Percentiles rank a stretch among this genome's conserved stretches.
Conservation (phyloP, 352 stramenopile species). For the Halophytophthora polymorphica region DNA sequence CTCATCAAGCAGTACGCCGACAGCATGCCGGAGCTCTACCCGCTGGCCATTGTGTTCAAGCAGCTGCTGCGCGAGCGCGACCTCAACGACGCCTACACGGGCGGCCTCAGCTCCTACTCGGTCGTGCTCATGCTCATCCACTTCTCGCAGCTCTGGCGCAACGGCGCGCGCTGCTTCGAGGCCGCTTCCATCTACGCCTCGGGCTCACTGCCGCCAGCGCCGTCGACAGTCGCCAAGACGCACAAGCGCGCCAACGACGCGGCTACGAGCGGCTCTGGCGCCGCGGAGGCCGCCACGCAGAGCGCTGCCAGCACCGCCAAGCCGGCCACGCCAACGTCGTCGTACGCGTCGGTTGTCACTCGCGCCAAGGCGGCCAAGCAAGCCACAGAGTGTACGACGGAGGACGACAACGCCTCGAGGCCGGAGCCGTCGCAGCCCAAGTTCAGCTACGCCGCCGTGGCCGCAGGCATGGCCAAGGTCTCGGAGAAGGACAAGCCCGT, state of each 20-base stretch:
- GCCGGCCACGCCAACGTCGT: conserved; percentile 29
- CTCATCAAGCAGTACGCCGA: conserved; percentile 84
- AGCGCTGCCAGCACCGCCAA: conserved; percentile 2
- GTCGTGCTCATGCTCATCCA: conserved; percentile 92
- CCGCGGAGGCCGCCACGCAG: conserved; percentile 16
- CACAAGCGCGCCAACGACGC: conserved; percentile 9
- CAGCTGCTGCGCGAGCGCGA: conserved; percentile 86
- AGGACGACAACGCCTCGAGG: conserved; percentile 2
- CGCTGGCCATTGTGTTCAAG: conserved; percentile 89
- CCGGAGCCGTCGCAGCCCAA: conserved; percentile 20
- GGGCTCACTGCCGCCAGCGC: conserved; percentile 40
- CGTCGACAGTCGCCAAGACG: conserved; percentile 23
- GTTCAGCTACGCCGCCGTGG: conserved; percentile 75
- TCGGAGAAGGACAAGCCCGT: conserved; percentile 15
- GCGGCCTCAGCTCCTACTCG: conserved; percentile 89
- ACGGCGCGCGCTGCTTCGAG: conserved; percentile 48
- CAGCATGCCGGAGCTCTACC: conserved; percentile 85
- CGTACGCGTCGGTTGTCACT: conserved; percentile 59
- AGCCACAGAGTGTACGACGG: conserved; percentile 13
- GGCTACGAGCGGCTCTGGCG: background rate
- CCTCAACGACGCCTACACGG: conserved; percentile 91
- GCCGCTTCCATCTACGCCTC: conserved; percentile 65
- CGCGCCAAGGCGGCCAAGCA: conserved; percentile 30
- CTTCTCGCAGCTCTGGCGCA: conserved; percentile 73
- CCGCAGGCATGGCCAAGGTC: conserved; percentile 57